A percentile compares a stretch with the other conserved stretches of the same genome.
Evolutionary conservation across 2,329 filamentous ascomycete genomes (phyloP).

Genomic region (Aureobasidium sp.): DNA sequence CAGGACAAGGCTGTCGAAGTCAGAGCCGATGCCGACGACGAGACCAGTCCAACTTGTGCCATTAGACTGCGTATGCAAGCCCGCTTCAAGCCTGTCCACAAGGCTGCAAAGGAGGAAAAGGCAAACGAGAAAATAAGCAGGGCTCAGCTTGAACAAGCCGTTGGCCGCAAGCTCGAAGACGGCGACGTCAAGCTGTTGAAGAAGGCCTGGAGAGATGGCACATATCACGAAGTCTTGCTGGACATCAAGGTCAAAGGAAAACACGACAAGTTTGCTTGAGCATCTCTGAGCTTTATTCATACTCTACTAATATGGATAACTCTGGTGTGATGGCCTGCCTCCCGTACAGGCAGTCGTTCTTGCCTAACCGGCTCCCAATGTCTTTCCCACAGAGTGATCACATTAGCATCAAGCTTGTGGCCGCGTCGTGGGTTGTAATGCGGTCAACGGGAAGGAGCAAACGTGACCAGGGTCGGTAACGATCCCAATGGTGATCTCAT

Average conservation of each 20-base stretch:
- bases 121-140: conserved; percentile 77
- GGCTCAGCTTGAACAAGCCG: conserved; percentile 73
- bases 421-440: no score
- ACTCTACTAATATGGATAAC: background rate
- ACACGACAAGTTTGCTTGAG: conserved; percentile 68
- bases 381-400: no score
- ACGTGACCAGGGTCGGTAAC: no score
- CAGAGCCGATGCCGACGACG: conserved; percentile 66
- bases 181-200: conserved; percentile 80
- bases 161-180: conserved; percentile 67
- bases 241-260: conserved; percentile 87
- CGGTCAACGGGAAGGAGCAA: no score
- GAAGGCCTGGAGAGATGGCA: conserved; percentile 72
- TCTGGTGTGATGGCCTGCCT: no score
- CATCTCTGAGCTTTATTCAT: background rate
- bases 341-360: background rate
- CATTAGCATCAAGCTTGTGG: no score
- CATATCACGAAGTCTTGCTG: conserved; percentile 80
- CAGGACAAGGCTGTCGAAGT: conserved; percentile 48
- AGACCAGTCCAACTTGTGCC: conserved; percentile 59
- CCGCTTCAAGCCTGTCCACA: conserved; percentile 77
- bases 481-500: no score
- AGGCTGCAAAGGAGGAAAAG: conserved; percentile 73
- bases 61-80: conserved; percentile 89
- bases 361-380: background rate